Base-by-base conservation (phyloP, 2,329 filamentous ascomycete species). In the Fusarium nodosum region DNA sequence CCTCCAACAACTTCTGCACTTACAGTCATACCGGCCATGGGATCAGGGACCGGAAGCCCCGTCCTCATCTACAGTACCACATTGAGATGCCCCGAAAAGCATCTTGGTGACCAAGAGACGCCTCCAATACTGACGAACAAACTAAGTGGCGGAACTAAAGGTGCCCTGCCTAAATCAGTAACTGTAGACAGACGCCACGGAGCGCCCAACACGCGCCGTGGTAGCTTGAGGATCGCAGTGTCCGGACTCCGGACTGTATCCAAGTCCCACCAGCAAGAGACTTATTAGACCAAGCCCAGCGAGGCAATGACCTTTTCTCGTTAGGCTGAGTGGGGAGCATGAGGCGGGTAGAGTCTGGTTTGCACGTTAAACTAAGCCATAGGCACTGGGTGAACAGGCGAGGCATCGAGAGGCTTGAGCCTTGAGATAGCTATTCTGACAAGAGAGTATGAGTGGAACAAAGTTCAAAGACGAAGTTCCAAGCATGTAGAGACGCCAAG, bases 151-250 rank as follows among this genome's bases (percentile, higher is more conserved):
- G 53, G 18, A 60, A 61, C 45, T 38, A 56, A 47, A 50, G 42
- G 33, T 51, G 24, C 20, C 47, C 42, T 62, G 41, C 38, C 50
- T 45, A 61, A 64, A 61, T 38, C 56, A 24, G 42, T 60, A 53
- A 30, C 46, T 53, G 46, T 58, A 71, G 68, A 55, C 31, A 71
- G 50, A 69, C 68, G 68, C 68, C 68, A 71, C 68, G n/a, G 18
- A 56, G 46, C 26, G 56, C 41, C 64, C 30, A 56, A 62, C 42
- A 26, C 41, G 56, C 26, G 42, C 53, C 46, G 38, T 20, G 12
- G 4, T 47, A 44, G 41, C 36, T 51, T 12, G 53, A 47, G 33
- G 16, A 38, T 47, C 20, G 41, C 39, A 22, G 56, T 34, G 26
- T 34, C 22, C 30, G 22, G 47, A 50, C 47, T 51, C 13, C 26